Base-by-base conservation (phyloP, 1,139 yeast genomes). In the Candida sp. region DNA sequence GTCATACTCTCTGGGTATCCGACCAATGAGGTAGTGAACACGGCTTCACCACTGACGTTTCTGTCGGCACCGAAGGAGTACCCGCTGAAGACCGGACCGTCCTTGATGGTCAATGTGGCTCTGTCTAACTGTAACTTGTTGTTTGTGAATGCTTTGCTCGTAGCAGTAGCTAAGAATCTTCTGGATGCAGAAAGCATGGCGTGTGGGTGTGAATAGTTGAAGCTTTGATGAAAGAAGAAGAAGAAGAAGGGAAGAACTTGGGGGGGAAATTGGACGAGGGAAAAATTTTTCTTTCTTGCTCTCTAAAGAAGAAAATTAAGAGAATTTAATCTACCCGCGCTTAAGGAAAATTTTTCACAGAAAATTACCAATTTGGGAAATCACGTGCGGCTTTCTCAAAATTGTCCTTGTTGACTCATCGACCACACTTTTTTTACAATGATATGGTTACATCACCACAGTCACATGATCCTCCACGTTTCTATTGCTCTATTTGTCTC, bases 1-100 rank as follows among this genome's bases (percentile, higher is more conserved):
- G 98, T 93, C 97, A 94, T 93, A 25, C 97, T 90, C 72, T 94
- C 99, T 7, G 98, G 98, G 70, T 94, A 94, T 17, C 99, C 99
- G 11, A 94, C 99, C 66, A 94, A 80, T 5, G 98, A 94, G 35
- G 99, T 94, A 45, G 98, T 90, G 78, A 94, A 94, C 43, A 94
- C 99, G 12, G 98, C 97, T 72, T 94, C 99, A 56, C 99, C 99
- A 57, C 96, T 86, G 54, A 91, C 84, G 62, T 91, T 90, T 59
- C 88, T 86, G 71, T 91, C 85, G 48, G 98, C 97, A 65, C 99
- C 99, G 66, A 94, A 94, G 2, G 98, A 93, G 65, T 84, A 86
- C 42, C 99, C 99, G 63, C 83, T 85, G 78, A 91, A 93, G 41
- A 91, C 88, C 28, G 98, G 98, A 25, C 98, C 99, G 67, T 92